Evolutionary conservation across 1,284 basidiomycete species (phyloP).

Genomic region (Chondrostereum purpureum): DNA sequence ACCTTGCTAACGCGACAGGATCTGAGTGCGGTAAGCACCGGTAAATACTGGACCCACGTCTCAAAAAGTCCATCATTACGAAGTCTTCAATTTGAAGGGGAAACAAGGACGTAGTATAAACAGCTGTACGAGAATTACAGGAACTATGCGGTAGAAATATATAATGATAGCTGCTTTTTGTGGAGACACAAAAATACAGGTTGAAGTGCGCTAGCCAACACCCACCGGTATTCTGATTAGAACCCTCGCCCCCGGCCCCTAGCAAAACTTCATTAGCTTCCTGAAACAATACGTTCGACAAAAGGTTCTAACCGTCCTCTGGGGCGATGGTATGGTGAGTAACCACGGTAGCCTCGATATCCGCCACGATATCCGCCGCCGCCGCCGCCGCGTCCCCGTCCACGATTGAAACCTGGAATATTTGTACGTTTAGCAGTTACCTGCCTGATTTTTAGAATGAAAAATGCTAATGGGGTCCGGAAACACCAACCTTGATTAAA

Average conservation of each 20-base stretch:
- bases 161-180: constrained; percentile 7
- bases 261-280: constrained; percentile 11
- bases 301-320: constrained; percentile 64
- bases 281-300: constrained; percentile 8
- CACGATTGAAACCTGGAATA: constrained; percentile 80
- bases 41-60: constrained; percentile 5
- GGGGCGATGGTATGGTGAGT: constrained; percentile 56
- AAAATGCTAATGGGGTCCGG: constrained; percentile 4
- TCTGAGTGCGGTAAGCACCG: constrained; percentile 15
- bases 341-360: constrained; percentile 61
- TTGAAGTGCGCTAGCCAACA: constrained; percentile 8
- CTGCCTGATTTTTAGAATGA: constrained; percentile 30
- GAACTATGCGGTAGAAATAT: constrained; percentile 8
- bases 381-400: constrained; percentile 67
- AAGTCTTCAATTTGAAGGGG: too few species aligned
- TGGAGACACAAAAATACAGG: constrained; percentile 21
- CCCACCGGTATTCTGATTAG: constrained; percentile 25
- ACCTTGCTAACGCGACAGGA: neutral
- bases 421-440: constrained; percentile 93
- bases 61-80: too few species aligned
- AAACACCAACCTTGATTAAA: constrained; percentile 72
- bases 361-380: constrained; percentile 70
- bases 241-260: constrained; percentile 70
- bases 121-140: constrained; percentile 2
- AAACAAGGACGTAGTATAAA: constrained; percentile 21